These are phyloP conservation scores for Helicostylum pulchrum DNA, from an alignment of 192 early-diverging fungal genomes.

Conservation along the genomic window DNA sequence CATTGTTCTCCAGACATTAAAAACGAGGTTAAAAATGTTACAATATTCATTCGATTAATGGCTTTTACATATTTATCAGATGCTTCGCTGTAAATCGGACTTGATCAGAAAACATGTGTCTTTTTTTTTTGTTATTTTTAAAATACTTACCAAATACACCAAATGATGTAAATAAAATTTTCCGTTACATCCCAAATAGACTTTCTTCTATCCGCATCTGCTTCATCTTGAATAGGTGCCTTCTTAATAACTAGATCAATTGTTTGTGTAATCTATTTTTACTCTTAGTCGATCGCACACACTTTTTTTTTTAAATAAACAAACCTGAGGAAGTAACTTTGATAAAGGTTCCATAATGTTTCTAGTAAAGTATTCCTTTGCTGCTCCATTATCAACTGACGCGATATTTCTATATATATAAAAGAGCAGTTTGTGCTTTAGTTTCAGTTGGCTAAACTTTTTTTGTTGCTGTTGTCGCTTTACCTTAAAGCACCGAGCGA, in stretches of 20 bases:
- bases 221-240: constrained; percentile 34
- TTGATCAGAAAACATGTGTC: not conserved
- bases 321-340: constrained; percentile 43
- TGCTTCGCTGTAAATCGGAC: constrained; percentile 50
- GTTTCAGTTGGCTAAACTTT: too few relatives aligned
- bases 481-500: constrained; percentile 68
- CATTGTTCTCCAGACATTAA: constrained; percentile 48
- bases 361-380: constrained; percentile 52
- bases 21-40: constrained; percentile 70
- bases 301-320: not conserved
- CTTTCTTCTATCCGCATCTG: constrained; percentile 36
- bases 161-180: constrained; percentile 54
- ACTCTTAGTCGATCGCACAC: not conserved
- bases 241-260: constrained; percentile 36
- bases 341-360: constrained; percentile 51
- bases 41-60: constrained; percentile 60
- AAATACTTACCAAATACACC: constrained; percentile 42
- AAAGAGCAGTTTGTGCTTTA: not conserved
- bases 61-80: constrained; percentile 64
- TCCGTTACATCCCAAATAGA: constrained; percentile 58
- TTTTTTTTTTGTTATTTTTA: not conserved
- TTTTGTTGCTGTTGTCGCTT: not conserved
- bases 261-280: constrained; percentile 25
- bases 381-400: constrained; percentile 48
- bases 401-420: constrained; percentile 50